phyloP scores from a whole-genome alignment of 164 flowering plant genomes.

The Cinnamomum chago region DNA sequence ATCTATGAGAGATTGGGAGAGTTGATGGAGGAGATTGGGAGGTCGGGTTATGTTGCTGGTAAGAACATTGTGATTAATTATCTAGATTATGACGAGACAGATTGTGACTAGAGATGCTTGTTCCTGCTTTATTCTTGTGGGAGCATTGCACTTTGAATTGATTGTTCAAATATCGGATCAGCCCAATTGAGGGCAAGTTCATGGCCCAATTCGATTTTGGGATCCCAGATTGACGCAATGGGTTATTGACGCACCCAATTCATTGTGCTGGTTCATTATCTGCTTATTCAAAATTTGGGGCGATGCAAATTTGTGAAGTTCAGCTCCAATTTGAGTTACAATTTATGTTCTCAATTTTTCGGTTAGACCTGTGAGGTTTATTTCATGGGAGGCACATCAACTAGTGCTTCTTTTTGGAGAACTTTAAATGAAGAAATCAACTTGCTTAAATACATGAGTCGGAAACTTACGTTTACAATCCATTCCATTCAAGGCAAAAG shows the following conservation, averaged over 20 bases:
- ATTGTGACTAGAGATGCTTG: neutral
- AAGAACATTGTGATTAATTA: slow-evolving; percentile 19
- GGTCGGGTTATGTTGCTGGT: slow-evolving; percentile 20
- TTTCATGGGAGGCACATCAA: neutral
- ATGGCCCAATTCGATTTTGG: neutral
- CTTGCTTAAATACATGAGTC: neutral
- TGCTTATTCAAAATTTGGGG: neutral
- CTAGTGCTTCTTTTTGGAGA: neutral
- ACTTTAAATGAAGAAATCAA: neutral
- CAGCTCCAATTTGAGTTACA: too few species aligned
- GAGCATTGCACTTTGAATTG: neutral
- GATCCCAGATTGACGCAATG: neutral
- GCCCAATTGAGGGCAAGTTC: neutral
- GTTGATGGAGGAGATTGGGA: slow-evolving; percentile 45
- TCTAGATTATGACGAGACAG: slow-evolving; percentile 11
- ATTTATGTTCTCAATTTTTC: too few species aligned
- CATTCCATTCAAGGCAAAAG: too few species aligned
- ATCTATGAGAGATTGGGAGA: slow-evolving; percentile 38
- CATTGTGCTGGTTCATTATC: neutral
- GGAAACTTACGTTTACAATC: neutral
- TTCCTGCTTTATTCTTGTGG: neutral
- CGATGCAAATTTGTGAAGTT: too few species aligned
- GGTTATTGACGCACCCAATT: neutral
- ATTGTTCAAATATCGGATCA: neutral
- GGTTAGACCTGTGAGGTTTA: too few species aligned